Percentiles rank a stretch among this genome's conserved stretches.
These are phyloP conservation scores for Hawksworthiomyces lignivorus DNA, from an alignment of 2,329 filamentous ascomycete species.

Conservation along the genomic window DNA sequence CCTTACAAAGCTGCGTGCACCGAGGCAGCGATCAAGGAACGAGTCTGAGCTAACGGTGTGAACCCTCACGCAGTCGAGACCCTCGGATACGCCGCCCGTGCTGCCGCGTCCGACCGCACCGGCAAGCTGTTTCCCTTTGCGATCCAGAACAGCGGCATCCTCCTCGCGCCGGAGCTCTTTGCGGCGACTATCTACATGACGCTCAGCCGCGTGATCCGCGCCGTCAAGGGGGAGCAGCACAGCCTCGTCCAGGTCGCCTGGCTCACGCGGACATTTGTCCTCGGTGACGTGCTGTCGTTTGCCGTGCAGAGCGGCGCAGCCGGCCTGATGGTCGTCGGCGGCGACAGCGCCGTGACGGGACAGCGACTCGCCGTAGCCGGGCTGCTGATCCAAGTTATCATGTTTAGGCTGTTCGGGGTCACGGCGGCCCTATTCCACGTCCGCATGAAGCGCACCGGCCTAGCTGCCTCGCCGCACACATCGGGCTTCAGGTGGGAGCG, in stretches of 20 bases:
- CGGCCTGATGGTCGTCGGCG: constrained; percentile 23
- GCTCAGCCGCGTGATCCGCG: constrained; percentile 28
- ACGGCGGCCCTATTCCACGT: constrained; percentile 41
- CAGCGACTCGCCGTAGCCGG: constrained; percentile 37
- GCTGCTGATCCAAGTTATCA: constrained; percentile 37
- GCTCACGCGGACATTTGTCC: constrained; percentile 41
- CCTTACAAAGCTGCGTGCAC: too few relatives aligned
- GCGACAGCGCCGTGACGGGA: constrained; percentile 22
- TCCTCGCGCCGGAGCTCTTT: constrained; percentile 31
- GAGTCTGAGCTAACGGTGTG: too few relatives aligned
- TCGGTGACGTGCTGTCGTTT: constrained; percentile 38
- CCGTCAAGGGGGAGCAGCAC: constrained; percentile 12
- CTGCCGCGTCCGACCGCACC: too few relatives aligned
- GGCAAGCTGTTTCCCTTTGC: too few relatives aligned
- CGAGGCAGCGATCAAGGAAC: too few relatives aligned
- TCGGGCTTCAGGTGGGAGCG: constrained; percentile 22
- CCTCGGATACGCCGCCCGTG: too few relatives aligned
- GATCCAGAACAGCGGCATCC: constrained; percentile 17
- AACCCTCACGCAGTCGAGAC: too few relatives aligned
- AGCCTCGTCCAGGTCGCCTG: constrained; percentile 26
- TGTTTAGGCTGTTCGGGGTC: constrained; percentile 37
- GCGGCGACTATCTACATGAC: constrained; percentile 37
- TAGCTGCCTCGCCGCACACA: neutral
- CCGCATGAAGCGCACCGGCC: constrained; percentile 17
- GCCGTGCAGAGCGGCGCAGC: constrained; percentile 35